Base-by-base conservation (phyloP, 371 early-diverging fungal genomes). In the Zopfochytrium polystomum region DNA sequence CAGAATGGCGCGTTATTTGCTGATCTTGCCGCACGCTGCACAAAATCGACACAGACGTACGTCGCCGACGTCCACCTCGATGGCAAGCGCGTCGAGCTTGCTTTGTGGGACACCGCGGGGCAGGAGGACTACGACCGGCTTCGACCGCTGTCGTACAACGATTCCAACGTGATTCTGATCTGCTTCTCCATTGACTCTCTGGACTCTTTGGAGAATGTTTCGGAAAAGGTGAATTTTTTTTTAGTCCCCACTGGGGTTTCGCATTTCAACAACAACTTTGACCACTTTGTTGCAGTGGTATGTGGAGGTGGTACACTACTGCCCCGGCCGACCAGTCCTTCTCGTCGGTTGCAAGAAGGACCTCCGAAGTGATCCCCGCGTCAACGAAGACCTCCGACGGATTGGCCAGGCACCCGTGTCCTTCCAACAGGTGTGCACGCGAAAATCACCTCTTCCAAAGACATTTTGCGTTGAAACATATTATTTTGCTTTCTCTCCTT, bases 41-140 rank as follows among this genome's bases (percentile, higher is more conserved):
- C 43, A 15, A 43, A 15, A 2, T 15, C 20, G 43, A 89, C 90
- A 67, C 89, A 90, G 76, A 95, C 93, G 74, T 91, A 93, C 76
- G 92, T 93, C 52, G 89, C 89, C 47, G 93, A 93, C 71, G 91
- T 96, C 60, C 85, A 88, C 61, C 88, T 95, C n/a, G 95, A 96
- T 79, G 92, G 90, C 67, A 87, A 85, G 77, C 84, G 84, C 11
- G 13, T 30, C 31, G 92, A 92, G 72, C 80, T 97, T 32, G 91
- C 93, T 32, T 75, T 97, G 43, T 94, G 95, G 93, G 96, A 97
- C 84, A 95, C 98, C n/a, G n/a, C n/a, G n/a, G n/a, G n/a, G n/a
- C n/a, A n/a, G n/a, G n/a, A n/a, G n/a, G n/a, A n/a, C n/a, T n/a
- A n/a, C n/a, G n/a, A n/a, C n/a, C n/a, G n/a, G n/a, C n/a, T n/a